phyloP scores from a whole-genome alignment of 441 rosid genomes.

The Omphalea diandra region DNA sequence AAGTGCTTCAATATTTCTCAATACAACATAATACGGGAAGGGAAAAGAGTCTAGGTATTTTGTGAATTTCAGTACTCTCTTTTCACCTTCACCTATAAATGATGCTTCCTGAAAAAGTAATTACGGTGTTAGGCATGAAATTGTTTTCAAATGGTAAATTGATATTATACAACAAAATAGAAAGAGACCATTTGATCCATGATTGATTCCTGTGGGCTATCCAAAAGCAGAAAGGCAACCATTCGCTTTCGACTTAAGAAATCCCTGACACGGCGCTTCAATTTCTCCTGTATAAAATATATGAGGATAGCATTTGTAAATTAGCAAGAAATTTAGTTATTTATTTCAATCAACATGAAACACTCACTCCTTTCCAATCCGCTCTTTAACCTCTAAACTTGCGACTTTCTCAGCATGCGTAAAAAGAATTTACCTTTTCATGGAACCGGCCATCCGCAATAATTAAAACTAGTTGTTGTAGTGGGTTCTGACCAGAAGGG shows the following conservation, averaged over 20 bases:
- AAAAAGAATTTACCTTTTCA: conserved; percentile 57
- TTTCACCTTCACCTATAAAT: conserved; percentile 35
- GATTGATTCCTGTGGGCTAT: conserved; percentile 71
- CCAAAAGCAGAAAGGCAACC: conserved; percentile 93
- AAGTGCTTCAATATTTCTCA: conserved; percentile 81
- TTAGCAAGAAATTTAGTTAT: background rate
- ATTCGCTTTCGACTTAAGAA: conserved; percentile 74
- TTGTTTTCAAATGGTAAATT: background rate
- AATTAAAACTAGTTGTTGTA: conserved; percentile 93
- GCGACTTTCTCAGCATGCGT: background rate
- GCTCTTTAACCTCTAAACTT: background rate
- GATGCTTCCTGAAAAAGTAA: conserved; percentile 49
- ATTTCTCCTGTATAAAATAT: conserved; percentile 46
- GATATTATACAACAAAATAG: background rate
- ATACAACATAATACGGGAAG: conserved; percentile 79
- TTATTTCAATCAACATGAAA: background rate
- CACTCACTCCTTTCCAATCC: background rate
- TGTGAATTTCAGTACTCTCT: conserved; percentile 35
- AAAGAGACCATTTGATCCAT: conserved; percentile 62
- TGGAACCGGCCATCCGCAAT: conserved; percentile 94
- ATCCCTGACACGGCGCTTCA: conserved; percentile 77
- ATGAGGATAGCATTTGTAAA: background rate
- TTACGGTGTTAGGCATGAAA: background rate
- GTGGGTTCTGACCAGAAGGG: conserved; percentile 88
- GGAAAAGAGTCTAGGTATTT: conserved; percentile 90